A percentile compares a stretch with the other conserved stretches of the same genome.
These are phyloP conservation scores for Rhodotorula sp. DNA, from an alignment of 1,284 basidiomycete species.

Conservation along the genomic window DNA sequence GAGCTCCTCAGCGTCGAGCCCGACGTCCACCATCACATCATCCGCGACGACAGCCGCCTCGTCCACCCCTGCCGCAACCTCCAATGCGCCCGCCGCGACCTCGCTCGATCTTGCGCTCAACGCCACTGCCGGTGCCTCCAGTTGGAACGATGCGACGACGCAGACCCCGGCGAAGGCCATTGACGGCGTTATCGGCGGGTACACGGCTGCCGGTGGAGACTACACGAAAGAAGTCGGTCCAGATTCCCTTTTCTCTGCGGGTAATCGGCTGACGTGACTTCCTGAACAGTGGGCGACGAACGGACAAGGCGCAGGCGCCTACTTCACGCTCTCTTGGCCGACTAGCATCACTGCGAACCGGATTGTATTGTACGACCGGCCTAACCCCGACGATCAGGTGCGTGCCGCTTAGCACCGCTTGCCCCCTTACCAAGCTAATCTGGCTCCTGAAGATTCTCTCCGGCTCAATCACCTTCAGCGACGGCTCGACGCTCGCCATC, in stretches of 20 bases:
- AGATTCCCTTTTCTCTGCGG: not conserved
- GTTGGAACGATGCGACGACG: not conserved
- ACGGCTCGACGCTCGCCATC: not conserved
- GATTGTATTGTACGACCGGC: slow-evolving; percentile 25
- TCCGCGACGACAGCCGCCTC: not conserved
- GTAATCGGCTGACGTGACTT: too few species aligned
- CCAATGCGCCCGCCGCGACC: not conserved
- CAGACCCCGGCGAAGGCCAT: slow-evolving; percentile 11
- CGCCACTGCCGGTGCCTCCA: slow-evolving; percentile 1
- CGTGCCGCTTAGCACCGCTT: too few species aligned
- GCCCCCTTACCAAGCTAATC: too few species aligned
- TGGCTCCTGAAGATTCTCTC: slow-evolving; percentile 22
- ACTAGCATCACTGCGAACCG: slow-evolving; percentile 3
- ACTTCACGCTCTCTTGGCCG: slow-evolving; percentile 7
- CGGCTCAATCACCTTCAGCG: not conserved
- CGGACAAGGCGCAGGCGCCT: not conserved
- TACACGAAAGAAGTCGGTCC: slow-evolving; percentile 19
- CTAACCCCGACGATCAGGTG: slow-evolving; percentile 17
- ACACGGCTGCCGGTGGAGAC: not conserved
- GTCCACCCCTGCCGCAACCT: not conserved
- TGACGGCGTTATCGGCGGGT: slow-evolving; percentile 13
- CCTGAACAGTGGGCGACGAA: slow-evolving; percentile 11
- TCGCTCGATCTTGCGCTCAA: slow-evolving; percentile 1
- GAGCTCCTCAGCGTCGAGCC: not conserved
- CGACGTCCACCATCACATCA: not conserved